phyloP scores from a whole-genome alignment of 129 eudicot species.

The Saussurea involucrata region DNA sequence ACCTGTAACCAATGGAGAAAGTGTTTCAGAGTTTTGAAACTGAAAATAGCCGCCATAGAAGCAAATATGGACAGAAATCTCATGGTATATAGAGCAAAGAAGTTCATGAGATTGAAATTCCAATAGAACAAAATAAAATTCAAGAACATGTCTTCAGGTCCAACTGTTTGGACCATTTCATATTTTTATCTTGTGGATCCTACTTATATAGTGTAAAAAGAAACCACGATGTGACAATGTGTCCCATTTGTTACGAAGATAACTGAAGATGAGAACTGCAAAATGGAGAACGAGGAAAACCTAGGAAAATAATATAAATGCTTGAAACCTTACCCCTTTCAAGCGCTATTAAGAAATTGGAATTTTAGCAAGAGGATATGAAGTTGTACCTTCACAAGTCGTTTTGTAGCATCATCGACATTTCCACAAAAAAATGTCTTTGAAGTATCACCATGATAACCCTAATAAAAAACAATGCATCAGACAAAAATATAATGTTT shows the following conservation, averaged over 20 bases:
- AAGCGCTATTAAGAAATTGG: background rate
- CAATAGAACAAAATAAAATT: background rate
- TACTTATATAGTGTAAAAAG: background rate
- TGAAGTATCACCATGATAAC: slow-evolving; percentile 99
- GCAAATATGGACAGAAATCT: background rate
- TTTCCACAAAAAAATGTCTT: slow-evolving; percentile 83
- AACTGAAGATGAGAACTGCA: background rate
- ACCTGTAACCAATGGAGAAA: slow-evolving; percentile 44
- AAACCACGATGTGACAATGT: background rate
- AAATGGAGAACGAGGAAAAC: background rate
- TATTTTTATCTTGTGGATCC: background rate
- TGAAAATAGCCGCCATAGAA: background rate
- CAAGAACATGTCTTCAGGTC: background rate
- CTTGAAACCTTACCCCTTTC: background rate
- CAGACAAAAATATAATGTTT: background rate
- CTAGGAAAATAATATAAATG: background rate
- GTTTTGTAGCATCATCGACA: slow-evolving; percentile 53
- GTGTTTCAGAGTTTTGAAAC: background rate
- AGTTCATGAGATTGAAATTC: background rate
- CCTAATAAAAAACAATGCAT: slow-evolving; percentile 39
- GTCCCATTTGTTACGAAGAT: background rate
- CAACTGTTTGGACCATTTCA: background rate
- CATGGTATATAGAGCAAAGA: background rate
- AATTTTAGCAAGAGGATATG: background rate
- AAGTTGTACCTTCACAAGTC: slow-evolving; percentile 76